These are phyloP conservation scores for Coemansia sp. DNA, from an alignment of 192 early-diverging fungal species.

Conservation along the genomic window DNA sequence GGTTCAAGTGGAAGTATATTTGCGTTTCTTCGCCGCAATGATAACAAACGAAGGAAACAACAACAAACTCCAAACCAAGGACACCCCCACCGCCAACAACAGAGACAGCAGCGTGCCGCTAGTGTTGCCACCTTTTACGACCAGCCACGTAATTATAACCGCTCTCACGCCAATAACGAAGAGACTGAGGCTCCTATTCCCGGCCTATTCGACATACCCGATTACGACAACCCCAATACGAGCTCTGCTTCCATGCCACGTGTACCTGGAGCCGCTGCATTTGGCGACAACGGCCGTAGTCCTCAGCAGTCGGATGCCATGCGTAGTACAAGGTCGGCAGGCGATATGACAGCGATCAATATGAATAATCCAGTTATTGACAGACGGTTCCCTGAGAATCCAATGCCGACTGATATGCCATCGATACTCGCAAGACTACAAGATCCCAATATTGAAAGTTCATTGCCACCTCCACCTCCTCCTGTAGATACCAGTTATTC, in stretches of 20 bases:
- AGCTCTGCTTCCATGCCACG: not conserved
- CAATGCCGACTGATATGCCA: not conserved
- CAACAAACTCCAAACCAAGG: not conserved
- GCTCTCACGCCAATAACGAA: not conserved
- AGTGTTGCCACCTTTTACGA: not conserved
- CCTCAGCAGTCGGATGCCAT: not conserved
- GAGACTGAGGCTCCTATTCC: not conserved
- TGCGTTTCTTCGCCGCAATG: not conserved
- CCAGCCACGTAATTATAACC: not conserved
- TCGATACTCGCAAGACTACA: not conserved
- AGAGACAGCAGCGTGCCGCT: not conserved
- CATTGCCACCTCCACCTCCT: not conserved
- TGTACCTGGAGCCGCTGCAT: not conserved
- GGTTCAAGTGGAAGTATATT: not conserved
- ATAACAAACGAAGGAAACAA: not conserved
- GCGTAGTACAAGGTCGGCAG: not conserved
- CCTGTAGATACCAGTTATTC: not conserved
- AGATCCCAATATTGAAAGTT: not conserved
- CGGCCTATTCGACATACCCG: not conserved
- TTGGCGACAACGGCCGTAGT: not conserved
- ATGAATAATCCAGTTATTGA: not conserved
- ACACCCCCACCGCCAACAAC: not conserved
- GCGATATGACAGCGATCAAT: not conserved
- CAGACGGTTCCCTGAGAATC: not conserved
- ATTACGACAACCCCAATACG: not conserved